These are phyloP conservation scores for Cryomyces minteri DNA, from an alignment of 495 filamentous ascomycete genomes.

Conservation along the genomic window DNA sequence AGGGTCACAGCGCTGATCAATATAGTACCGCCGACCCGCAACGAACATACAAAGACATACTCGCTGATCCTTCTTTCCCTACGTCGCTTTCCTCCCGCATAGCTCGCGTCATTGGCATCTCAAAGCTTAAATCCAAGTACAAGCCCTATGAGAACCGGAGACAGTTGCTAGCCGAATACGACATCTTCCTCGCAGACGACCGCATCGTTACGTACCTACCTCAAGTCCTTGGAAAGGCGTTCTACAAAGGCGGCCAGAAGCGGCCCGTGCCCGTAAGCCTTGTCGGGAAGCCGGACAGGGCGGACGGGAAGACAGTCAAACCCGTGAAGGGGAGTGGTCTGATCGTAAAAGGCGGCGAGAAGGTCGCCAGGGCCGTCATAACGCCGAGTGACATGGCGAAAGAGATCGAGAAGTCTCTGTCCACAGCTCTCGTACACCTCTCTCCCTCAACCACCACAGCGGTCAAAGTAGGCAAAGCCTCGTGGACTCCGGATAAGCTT, in stretches of 20 bases:
- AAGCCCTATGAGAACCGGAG: constrained; percentile 70
- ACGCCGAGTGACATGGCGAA: constrained; percentile 37
- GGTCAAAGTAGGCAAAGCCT: constrained; percentile 38
- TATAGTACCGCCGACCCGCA: constrained; percentile 55
- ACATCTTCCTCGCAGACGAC: constrained; percentile 77
- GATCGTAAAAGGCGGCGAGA: constrained; percentile 23
- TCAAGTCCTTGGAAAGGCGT: constrained; percentile 61
- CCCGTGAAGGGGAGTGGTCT: constrained; percentile 29
- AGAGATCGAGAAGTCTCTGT: constrained; percentile 54
- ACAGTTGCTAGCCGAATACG: constrained; percentile 67
- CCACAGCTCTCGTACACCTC: constrained; percentile 54
- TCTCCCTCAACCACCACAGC: constrained; percentile 27
- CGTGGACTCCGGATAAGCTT: constrained; percentile 54
- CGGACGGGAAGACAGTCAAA: constrained; percentile 14
- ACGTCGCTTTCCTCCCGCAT: constrained; percentile 50
- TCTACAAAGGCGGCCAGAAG: constrained; percentile 64
- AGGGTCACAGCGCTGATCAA: no score
- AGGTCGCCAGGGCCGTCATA: constrained; percentile 32
- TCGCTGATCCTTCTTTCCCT: constrained; percentile 59
- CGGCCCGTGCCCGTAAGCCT: constrained; percentile 73
- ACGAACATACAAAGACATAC: constrained; percentile 72
- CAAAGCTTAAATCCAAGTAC: constrained; percentile 72
- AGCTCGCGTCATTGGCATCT: constrained; percentile 60
- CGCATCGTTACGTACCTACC: constrained; percentile 63
- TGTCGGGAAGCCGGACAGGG: constrained; percentile 21